Evolutionary conservation across 2,329 filamentous ascomycete genomes (phyloP), one percentile per base, ranked within the genome.

Genomic region (Stagonosporopsis chrysanthemi): DNA sequence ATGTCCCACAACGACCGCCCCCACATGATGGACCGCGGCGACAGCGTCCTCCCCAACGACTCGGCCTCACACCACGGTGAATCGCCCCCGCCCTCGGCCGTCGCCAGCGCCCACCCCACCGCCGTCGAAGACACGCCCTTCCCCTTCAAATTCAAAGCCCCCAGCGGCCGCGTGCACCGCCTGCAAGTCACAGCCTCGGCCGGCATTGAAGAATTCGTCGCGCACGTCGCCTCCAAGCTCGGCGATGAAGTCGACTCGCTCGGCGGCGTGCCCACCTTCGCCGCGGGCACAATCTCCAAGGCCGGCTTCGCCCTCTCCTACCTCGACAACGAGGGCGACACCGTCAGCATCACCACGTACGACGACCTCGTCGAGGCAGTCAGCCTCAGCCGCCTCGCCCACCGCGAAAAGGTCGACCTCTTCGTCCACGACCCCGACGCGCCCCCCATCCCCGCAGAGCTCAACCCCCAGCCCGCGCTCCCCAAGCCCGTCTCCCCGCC

Each of bases 141-240:
- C 79, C 87, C 94, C 2, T 99, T 99, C 87, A 99, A 99, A 78
- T 99, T 99, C 85, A 98, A 98, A 82, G 92, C 95, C 2, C 95
- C 95, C 1, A 93, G 91, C 67, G 95, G 94, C 42, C 91, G 95
- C 49, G 93, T 98, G 17, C 95, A 99, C 78, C 88, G 95, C 52
- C 81, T 99, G 47, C 95, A 98, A 71, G 88, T 97, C 26, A 82
- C 88, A 51, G 89, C 92, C 11, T 86, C 90, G 22, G 86, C 91
- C 52, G 95, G 95, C 39, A 87, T 99, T 61, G 86, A 85, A 19
- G 87, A 91, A 39, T 88, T 99, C 57, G 87, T 98, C 26, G 77
- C 83, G 24, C 88, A 86, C 56, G 92, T 99, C 6, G 87, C 88
- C 6, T 84, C 88, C 53, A 99, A 99, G 81, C 86, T 99, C 14